Evolutionary conservation across 1,139 yeast species (phyloP).

Genomic region (Meyerozyma smithsonii): DNA sequence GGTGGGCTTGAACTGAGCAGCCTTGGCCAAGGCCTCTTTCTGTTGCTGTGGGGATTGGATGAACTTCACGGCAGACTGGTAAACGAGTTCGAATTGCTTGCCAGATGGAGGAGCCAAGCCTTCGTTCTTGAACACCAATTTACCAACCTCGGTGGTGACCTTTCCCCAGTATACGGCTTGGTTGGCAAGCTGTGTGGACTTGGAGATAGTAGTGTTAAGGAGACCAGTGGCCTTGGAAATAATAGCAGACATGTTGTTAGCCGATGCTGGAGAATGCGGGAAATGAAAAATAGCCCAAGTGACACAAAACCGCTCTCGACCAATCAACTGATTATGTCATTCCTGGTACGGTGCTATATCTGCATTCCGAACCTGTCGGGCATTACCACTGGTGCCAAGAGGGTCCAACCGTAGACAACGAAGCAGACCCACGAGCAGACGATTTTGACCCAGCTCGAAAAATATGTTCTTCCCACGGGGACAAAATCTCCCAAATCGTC

Average conservation of each 20-base stretch:
- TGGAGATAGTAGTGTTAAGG: slow-evolving; percentile 32
- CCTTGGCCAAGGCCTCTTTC: slow-evolving; percentile 44
- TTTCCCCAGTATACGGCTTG: slow-evolving; percentile 80
- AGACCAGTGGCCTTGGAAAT: slow-evolving; percentile 44
- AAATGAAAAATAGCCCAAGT: slow-evolving; percentile 4
- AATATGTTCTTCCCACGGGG: slow-evolving; percentile 96
- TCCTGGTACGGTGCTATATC: slow-evolving; percentile 11
- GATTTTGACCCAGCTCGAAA: slow-evolving; percentile 92
- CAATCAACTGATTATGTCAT: slow-evolving; percentile 2
- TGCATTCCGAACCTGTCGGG: slow-evolving; percentile 75
- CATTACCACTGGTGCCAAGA: slow-evolving; percentile 82
- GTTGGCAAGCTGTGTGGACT: slow-evolving; percentile 40
- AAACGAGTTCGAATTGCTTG: slow-evolving; percentile 75
- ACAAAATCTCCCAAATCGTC: slow-evolving; percentile 86
- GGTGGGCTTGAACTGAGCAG: slow-evolving; percentile 43
- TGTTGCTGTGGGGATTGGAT: slow-evolving; percentile 37
- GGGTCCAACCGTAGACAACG: slow-evolving; percentile 81
- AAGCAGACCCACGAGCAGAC: slow-evolving; percentile 91
- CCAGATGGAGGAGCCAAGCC: slow-evolving; percentile 87
- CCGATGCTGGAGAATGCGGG: neutral
- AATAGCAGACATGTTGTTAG: slow-evolving; percentile 39
- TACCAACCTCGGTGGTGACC: slow-evolving; percentile 83
- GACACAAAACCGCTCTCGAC: slow-evolving; percentile 4
- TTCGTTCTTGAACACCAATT: slow-evolving; percentile 87
- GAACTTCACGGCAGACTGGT: slow-evolving; percentile 44